Percentiles rank a stretch among this genome's conserved stretches.
phyloP scores from a whole-genome alignment of 176 grass and related monocot species.

The Carex parvula region DNA sequence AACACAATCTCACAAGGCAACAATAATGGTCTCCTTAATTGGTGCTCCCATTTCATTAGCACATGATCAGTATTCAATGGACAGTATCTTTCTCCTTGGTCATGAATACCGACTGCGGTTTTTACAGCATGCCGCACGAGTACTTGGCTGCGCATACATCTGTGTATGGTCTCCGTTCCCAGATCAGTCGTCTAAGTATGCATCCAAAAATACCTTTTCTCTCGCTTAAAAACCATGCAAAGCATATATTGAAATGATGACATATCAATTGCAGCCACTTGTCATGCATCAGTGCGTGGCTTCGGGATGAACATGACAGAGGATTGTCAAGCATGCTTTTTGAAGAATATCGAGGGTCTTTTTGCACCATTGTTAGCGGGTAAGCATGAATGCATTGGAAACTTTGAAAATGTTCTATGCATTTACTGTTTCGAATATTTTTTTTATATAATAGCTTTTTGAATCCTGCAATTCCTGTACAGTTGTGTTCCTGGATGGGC shows the following conservation, averaged over 20 bases:
- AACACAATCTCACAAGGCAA: slow-evolving; percentile 10
- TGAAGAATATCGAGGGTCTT: slow-evolving; percentile 39
- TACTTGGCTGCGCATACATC: slow-evolving; percentile 37
- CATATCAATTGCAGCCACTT: slow-evolving; percentile 13
- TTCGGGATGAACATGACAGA: slow-evolving; percentile 16
- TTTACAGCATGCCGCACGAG: slow-evolving; percentile 6
- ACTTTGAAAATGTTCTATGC: neutral
- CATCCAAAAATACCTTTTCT: neutral
- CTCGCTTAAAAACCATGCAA: neutral
- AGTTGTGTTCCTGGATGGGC: slow-evolving; percentile 79
- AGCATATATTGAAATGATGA: neutral
- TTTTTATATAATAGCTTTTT: neutral
- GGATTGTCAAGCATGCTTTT: slow-evolving; percentile 31
- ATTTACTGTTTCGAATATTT: neutral
- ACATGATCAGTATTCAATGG: slow-evolving; percentile 23
- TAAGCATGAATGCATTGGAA: neutral
- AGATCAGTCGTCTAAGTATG: slow-evolving; percentile 20
- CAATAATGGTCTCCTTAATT: neutral
- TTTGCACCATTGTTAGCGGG: slow-evolving; percentile 48
- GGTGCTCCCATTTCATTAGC: neutral
- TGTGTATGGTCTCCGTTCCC: slow-evolving; percentile 37
- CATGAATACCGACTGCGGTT: slow-evolving; percentile 8
- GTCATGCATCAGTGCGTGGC: slow-evolving; percentile 46
- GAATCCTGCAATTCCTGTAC: neutral
- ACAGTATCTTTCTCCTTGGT: slow-evolving; percentile 38